These are phyloP conservation scores for Gossypium trilobum DNA, from an alignment of 441 rosid species.

Conservation along the genomic window DNA sequence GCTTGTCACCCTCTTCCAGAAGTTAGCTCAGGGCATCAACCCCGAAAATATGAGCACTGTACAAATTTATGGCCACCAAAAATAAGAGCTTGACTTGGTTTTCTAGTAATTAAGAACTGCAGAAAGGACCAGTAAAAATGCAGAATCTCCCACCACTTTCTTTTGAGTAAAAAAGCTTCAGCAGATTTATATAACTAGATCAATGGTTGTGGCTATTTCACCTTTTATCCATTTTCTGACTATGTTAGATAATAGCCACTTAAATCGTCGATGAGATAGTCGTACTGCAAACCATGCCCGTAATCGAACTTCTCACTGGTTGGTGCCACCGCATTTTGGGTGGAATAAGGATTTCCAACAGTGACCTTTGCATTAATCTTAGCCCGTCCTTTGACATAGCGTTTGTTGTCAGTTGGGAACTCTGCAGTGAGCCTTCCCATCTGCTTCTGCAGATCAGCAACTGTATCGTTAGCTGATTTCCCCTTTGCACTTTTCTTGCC, in stretches of 20 bases:
- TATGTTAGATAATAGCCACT: slow-evolving; percentile 49
- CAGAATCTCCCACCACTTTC: slow-evolving; percentile 18
- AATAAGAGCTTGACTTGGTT: slow-evolving; percentile 17
- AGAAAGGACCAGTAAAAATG: slow-evolving; percentile 13
- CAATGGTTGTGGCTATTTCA: slow-evolving; percentile 15
- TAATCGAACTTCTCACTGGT: slow-evolving; percentile 41
- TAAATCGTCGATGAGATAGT: slow-evolving; percentile 57
- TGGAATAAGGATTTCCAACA: slow-evolving; percentile 35
- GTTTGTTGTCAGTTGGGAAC: slow-evolving; percentile 72
- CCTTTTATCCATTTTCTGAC: slow-evolving; percentile 9
- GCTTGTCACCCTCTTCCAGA: slow-evolving; percentile 16
- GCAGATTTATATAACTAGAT: slow-evolving; percentile 15
- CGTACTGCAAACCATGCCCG: slow-evolving; percentile 53
- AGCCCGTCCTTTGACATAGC: slow-evolving; percentile 52
- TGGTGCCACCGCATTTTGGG: slow-evolving; percentile 37
- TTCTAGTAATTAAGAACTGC: slow-evolving; percentile 23
- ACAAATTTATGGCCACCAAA: slow-evolving; percentile 19
- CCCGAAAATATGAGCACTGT: slow-evolving; percentile 18
- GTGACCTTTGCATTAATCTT: slow-evolving; percentile 47
- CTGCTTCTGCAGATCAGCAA: slow-evolving; percentile 92
- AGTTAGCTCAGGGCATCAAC: slow-evolving; percentile 24
- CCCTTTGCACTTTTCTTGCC: slow-evolving; percentile 86
- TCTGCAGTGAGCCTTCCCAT: slow-evolving; percentile 96
- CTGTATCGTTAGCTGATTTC: slow-evolving; percentile 60
- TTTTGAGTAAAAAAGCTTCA: slow-evolving; percentile 15